Conservation (phyloP, 2,329 filamentous ascomycete genomes). For the Beauveria asiatica region DNA sequence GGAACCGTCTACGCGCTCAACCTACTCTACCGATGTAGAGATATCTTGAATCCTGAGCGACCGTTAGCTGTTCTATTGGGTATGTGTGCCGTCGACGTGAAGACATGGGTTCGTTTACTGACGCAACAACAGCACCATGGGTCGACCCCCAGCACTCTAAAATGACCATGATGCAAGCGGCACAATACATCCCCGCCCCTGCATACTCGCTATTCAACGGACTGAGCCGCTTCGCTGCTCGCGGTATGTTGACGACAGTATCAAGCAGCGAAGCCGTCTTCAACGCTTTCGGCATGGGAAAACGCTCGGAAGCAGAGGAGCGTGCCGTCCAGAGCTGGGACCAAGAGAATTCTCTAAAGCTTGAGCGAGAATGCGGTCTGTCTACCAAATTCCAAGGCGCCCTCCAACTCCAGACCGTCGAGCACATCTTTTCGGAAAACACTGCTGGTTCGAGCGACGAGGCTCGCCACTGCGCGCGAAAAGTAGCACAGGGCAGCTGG, state of each 20-base stretch:
- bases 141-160: conserved; percentile 12
- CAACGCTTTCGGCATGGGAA: neutral
- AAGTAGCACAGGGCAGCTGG: conserved; percentile 8
- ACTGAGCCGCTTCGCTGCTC: conserved; percentile 8
- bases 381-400: conserved; percentile 1
- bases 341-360: neutral
- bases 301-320: neutral
- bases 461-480: conserved; percentile 6
- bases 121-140: conserved; percentile 11
- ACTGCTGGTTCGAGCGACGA: conserved; percentile 6
- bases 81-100: neutral
- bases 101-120: neutral
- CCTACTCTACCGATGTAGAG: conserved; percentile 19
- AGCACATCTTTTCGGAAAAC: conserved; percentile 8
- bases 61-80: conserved; percentile 17
- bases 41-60: conserved; percentile 17
- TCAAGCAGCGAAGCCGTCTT: conserved; percentile 8
- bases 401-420: neutral
- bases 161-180: conserved; percentile 7
- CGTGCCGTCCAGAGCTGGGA: neutral
- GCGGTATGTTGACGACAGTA: conserved; percentile 3
- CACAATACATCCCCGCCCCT: conserved; percentile 1
- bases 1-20: conserved; percentile 26
- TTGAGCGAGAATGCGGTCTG: conserved; percentile 3
- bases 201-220: conserved; percentile 5